Evolutionary conservation across 192 early-diverging fungal species (phyloP), one percentile per base, ranked within the genome.

Genomic region (Dissophora ornata): DNA sequence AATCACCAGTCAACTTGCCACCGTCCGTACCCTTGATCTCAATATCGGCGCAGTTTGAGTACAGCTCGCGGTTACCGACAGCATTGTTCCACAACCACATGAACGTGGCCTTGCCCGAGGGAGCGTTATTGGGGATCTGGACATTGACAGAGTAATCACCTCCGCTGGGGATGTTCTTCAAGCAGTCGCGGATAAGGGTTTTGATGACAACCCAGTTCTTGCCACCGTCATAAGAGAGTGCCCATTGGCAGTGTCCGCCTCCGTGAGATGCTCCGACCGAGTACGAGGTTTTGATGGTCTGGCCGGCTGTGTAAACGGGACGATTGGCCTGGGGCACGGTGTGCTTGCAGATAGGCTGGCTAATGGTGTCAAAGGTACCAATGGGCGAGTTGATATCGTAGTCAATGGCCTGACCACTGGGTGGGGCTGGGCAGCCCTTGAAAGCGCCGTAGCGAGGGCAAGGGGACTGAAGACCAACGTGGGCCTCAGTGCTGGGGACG

Each of bases 161-260:
- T 6, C 41, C 60, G 51, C 62, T 71, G 21, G 71, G 68, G 41
- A 71, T 55, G 19, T 71, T 70, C 26, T 71, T 70, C 26, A 87
- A 73, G 60, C 86, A 87, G 47, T 62, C 70, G 11, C 79, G 41
- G 48, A 87, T 54, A 33, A 85, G 62, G 49, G 85, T 85, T 73
- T 84, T 79, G 53, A 92, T 74, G 40, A 89, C 89, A 0, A 87
- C 90, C 78, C 84, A 92, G 45, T 69, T 86, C 42, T 84, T 85
- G 59, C 84, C 88, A 55, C 83, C 82, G 75, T 90, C 86, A 64
- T 85, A 89, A 0, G 88, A 88, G 19, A 90, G 57, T 3, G 89
- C 83, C 62, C 89, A 88, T 71, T 91, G 87, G 68, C 91, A 92
- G 79, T 92, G 90, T 65, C 91, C 91, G 36, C 89, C 90, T 18